Base-by-base conservation (phyloP, 1,139 yeast genomes). In the Geotrichum restrictum region DNA sequence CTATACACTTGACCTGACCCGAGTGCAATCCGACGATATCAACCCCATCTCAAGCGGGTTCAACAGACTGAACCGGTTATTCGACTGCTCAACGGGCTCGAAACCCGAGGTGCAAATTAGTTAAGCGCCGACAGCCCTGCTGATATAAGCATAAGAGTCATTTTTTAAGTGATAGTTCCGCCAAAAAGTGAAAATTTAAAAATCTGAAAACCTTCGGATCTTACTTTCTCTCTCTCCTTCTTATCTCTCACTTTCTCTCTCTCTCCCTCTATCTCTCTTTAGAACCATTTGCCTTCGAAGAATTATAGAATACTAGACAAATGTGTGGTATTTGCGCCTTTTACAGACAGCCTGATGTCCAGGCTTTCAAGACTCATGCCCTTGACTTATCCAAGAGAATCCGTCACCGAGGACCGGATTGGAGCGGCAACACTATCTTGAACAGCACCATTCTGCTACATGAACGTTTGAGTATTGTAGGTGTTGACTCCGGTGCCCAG, bases 261-360 rank as follows among this genome's bases (percentile, higher is more conserved):
- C 38, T 32, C 3, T 21, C 38, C 31, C 33, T 3, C 27, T 43
- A 13, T 31, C 19, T 22, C 19, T 43, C 22, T 24, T 16, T 7
- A 4, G 27, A 3, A 19, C 47, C 34, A n/a, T 31, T 43, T 13
- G 27, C 10, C 29, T 39, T 19, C n/a, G n/a, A n/a, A n/a, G n/a
- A n/a, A n/a, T n/a, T n/a, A n/a, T n/a, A 21, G 13, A 39, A 45
- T 10, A 45, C 29, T 8, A 37, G 29, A 24, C 24, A 14, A 13
- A 94, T 93, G 98, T 94, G 98, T 84, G 98, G 98, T 74, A 91
- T 93, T 65, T 93, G 88, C 70, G 97, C 97, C 59, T 89, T 95
- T 55, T 88, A 79, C 73, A 83, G 78, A 72, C 91, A 86, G 67
- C 85, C 83, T 48, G 86, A 88, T 60, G 82, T 87, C 57, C 83